A percentile compares a stretch with the other conserved stretches of the same genome.
Evolutionary conservation across 129 eudicot species (phyloP).

Genomic region (sunflower (Helianthus annuus)): DNA sequence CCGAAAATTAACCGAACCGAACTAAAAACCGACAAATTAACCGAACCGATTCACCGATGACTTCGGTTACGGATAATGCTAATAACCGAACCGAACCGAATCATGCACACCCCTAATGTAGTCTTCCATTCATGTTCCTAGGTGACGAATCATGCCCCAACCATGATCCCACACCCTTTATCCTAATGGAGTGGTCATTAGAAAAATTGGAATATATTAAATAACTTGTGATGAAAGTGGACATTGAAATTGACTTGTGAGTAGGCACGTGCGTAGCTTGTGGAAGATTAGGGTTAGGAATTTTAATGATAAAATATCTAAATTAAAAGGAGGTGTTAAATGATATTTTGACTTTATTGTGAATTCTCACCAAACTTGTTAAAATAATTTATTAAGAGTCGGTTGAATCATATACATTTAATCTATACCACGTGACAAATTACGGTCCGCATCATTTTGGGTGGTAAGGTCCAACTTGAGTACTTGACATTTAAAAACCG

Average conservation of each 20-base stretch:
- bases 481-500: not conserved
- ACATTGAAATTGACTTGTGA: not conserved
- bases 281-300: constrained; percentile 2
- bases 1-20: no score
- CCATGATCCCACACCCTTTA: no score
- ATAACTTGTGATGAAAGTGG: no score
- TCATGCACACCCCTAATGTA: no score
- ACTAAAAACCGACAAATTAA: no score
- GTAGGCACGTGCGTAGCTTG: constrained; percentile 26
- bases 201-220: no score
- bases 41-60: no score
- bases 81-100: no score
- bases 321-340: constrained; percentile 12
- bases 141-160: no score
- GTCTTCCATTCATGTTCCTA: no score
- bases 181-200: no score
- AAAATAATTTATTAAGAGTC: not conserved
- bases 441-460: not conserved
- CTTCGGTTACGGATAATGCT: no score
- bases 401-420: constrained; percentile 8
- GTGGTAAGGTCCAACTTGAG: constrained; percentile 7
- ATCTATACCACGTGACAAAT: not conserved
- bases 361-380: constrained; percentile 20
- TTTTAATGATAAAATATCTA: not conserved
- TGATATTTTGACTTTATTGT: constrained; percentile 25